A percentile compares a stretch with the other conserved stretches of the same genome.
Evolutionary conservation across 2,329 filamentous ascomycete genomes (phyloP).

Genomic region (Xylaria sp.): DNA sequence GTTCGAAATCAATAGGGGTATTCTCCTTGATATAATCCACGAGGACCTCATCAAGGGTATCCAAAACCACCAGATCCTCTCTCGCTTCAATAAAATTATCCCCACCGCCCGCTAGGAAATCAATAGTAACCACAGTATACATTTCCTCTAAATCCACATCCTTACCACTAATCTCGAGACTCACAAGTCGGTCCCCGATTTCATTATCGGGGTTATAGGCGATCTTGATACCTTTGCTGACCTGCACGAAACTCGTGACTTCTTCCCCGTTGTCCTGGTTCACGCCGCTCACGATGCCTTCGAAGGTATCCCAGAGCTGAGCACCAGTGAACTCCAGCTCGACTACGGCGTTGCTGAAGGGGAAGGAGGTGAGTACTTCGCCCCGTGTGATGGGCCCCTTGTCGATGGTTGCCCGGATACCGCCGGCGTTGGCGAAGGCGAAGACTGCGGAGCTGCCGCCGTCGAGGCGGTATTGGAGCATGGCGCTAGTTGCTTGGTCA

Average conservation of each 20-base stretch:
- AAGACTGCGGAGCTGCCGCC: slow-evolving; percentile 55
- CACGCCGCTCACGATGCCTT: slow-evolving; percentile 61
- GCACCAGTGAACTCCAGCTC: slow-evolving; percentile 60
- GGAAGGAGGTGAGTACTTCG: slow-evolving; percentile 67
- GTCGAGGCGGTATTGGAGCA: slow-evolving; percentile 64
- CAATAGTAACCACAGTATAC: slow-evolving; percentile 66
- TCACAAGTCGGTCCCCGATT: slow-evolving; percentile 57
- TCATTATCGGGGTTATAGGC: slow-evolving; percentile 60
- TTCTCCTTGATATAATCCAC: slow-evolving; percentile 53
- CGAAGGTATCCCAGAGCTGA: slow-evolving; percentile 61
- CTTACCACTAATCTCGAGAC: slow-evolving; percentile 56
- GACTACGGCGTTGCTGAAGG: slow-evolving; percentile 69
- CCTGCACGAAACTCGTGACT: slow-evolving; percentile 65
- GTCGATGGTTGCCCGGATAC: slow-evolving; percentile 68
- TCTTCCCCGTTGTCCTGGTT: slow-evolving; percentile 60
- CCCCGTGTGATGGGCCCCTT: slow-evolving; percentile 66
- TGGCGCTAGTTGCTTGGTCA: slow-evolving; percentile 52
- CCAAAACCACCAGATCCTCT: slow-evolving; percentile 48
- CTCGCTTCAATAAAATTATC: slow-evolving; percentile 61
- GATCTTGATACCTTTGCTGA: slow-evolving; percentile 62
- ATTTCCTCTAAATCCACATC: slow-evolving; percentile 51
- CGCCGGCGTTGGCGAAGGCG: slow-evolving; percentile 68
- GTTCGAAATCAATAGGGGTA: slow-evolving; percentile 55
- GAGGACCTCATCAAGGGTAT: slow-evolving; percentile 58
- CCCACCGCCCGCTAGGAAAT: slow-evolving; percentile 67